Conservation (phyloP, 345 rosid species). For the Populus tremula region DNA sequence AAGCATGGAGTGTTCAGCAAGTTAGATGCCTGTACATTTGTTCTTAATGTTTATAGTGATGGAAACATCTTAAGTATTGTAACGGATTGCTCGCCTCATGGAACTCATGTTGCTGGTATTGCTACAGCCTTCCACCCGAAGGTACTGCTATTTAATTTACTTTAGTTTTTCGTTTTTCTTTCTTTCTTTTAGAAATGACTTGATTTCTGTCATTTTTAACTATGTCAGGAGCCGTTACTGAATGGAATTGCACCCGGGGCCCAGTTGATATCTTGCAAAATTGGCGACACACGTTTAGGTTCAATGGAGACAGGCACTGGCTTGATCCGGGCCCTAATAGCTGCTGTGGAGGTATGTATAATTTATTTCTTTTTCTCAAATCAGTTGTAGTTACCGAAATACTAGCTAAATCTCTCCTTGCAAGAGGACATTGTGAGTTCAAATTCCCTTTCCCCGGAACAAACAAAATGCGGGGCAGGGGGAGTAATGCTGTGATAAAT, state of each 20-base stretch:
- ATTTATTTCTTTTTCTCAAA: not conserved
- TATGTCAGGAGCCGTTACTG: constrained; percentile 71
- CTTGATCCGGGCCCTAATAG: constrained; percentile 80
- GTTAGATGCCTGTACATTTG: constrained; percentile 90
- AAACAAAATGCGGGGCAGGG: not conserved
- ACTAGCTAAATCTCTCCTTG: not conserved
- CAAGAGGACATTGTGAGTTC: not conserved
- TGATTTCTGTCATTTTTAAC: constrained; percentile 10
- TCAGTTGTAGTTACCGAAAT: not conserved
- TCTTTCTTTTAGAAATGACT: constrained; percentile 1
- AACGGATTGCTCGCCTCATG: constrained; percentile 94
- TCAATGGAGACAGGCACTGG: constrained; percentile 99
- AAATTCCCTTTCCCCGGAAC: not conserved
- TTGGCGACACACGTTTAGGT: constrained; percentile 90
- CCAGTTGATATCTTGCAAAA: constrained; percentile 93
- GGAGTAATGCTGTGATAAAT: not conserved
- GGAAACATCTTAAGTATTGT: constrained; percentile 86
- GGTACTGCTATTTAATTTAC: constrained; percentile 42
- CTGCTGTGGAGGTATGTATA: constrained; percentile 74
- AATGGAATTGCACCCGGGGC: constrained; percentile 99
- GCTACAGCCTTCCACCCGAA: constrained; percentile 89
- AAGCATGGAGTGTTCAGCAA: constrained; percentile 88
- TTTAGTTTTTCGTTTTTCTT: not conserved
- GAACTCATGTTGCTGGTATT: constrained; percentile 98
- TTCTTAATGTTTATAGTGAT: constrained; percentile 72